Evolutionary conservation across 257 asterid species (phyloP).

Genomic region (Mitragyna speciosa): DNA sequence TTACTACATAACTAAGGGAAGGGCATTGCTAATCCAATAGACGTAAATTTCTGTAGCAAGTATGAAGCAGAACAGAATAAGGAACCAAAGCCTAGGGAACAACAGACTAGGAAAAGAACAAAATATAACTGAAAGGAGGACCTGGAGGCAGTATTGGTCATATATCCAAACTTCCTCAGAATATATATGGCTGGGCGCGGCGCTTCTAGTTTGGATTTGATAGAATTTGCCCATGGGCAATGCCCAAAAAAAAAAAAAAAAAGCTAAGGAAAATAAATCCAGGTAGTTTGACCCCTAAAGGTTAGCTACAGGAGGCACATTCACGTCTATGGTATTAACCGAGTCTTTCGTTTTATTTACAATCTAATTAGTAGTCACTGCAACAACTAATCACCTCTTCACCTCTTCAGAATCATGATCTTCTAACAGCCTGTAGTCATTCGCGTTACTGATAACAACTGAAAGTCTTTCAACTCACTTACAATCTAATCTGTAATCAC

Average conservation of each 20-base stretch:
- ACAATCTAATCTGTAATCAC: background rate
- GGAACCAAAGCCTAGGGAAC: background rate
- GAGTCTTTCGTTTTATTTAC: background rate
- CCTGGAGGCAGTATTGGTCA: no score
- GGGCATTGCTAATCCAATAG: background rate
- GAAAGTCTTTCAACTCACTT: background rate
- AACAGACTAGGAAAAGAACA: no score
- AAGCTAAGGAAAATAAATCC: background rate
- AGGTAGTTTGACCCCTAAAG: background rate
- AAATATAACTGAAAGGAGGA: background rate
- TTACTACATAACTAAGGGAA: background rate
- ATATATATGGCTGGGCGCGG: background rate
- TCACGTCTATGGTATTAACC: background rate
- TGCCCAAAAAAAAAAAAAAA: background rate
- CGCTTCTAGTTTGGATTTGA: background rate
- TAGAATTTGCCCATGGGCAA: no score
- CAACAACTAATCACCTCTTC: background rate
- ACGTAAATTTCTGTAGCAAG: background rate
- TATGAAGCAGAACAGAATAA: background rate
- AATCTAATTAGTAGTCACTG: background rate
- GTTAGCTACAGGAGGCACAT: background rate
- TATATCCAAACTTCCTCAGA: background rate
- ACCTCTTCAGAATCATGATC: slow-evolving; percentile 92
- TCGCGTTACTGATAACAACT: background rate
- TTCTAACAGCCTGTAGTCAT: slow-evolving; percentile 61